phyloP scores from a whole-genome alignment of 73 alveolate species.

The Tetrahymena malaccensis region DNA sequence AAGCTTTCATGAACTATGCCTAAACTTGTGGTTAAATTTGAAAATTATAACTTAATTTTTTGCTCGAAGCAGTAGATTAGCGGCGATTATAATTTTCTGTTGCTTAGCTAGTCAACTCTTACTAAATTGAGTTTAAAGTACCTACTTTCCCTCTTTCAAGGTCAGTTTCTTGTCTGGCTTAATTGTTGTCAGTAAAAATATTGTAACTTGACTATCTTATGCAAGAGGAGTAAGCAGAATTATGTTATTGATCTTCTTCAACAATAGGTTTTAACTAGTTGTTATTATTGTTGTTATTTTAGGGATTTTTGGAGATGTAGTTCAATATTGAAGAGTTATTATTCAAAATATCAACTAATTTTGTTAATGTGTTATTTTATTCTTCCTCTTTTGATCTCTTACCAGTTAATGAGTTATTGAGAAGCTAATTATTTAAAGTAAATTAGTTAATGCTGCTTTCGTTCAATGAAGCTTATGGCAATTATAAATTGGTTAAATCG shows the following conservation, averaged over 20 bases:
- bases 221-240: neutral
- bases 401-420: neutral
- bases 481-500: neutral
- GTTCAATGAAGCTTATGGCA: neutral
- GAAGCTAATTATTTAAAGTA: neutral
- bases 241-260: neutral
- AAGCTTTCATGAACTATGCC: neutral
- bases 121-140: neutral
- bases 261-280: neutral
- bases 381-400: neutral
- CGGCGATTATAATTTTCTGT: neutral
- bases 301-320: neutral
- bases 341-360: neutral
- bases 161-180: neutral
- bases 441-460: neutral
- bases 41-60: neutral
- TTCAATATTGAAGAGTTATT: neutral
- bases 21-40: neutral
- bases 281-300: neutral
- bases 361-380: neutral
- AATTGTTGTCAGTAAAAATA: neutral
- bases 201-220: neutral
- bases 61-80: neutral
- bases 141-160: neutral
- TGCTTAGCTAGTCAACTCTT: neutral